phyloP scores from a whole-genome alignment of 352 stramenopile genomes.

The Globisporangium rhizosaccharum region DNA sequence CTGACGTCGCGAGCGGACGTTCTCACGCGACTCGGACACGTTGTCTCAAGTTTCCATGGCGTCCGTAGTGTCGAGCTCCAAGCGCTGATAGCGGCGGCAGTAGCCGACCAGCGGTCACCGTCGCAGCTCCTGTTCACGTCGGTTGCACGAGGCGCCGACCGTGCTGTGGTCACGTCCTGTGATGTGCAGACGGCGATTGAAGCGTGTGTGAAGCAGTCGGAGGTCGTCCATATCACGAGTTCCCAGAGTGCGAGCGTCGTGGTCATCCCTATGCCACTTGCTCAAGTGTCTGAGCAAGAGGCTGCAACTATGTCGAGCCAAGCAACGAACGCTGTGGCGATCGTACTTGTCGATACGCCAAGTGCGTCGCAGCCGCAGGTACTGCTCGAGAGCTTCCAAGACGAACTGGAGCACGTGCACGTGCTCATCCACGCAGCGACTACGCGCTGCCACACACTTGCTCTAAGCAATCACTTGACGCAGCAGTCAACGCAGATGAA shows the following conservation, averaged over 20 bases:
- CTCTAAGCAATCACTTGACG: constrained; percentile 1
- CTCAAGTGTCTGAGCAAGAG: too few relatives aligned
- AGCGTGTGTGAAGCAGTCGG: neutral
- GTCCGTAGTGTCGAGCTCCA: constrained; percentile 3
- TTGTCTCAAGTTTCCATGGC: constrained; percentile 1
- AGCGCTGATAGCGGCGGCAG: too few relatives aligned
- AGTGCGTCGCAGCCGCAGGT: too few relatives aligned
- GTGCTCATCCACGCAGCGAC: constrained; percentile 2
- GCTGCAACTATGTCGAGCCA: neutral
- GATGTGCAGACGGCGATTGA: neutral
- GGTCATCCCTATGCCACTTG: neutral
- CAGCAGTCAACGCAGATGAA: neutral
- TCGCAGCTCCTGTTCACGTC: too few relatives aligned
- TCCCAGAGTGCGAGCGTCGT: neutral
- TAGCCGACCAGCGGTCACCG: too few relatives aligned
- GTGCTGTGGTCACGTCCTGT: neutral
- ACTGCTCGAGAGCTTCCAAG: neutral
- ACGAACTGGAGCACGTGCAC: constrained; percentile 3
- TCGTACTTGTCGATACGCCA: neutral
- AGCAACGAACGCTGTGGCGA: neutral
- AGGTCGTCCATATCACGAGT: neutral
- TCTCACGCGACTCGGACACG: neutral
- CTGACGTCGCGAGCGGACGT: neutral
- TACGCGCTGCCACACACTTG: constrained; percentile 2
- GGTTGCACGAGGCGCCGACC: too few relatives aligned